Base-by-base conservation (phyloP, 352 stramenopile genomes). In the Phytophthora sp. region DNA sequence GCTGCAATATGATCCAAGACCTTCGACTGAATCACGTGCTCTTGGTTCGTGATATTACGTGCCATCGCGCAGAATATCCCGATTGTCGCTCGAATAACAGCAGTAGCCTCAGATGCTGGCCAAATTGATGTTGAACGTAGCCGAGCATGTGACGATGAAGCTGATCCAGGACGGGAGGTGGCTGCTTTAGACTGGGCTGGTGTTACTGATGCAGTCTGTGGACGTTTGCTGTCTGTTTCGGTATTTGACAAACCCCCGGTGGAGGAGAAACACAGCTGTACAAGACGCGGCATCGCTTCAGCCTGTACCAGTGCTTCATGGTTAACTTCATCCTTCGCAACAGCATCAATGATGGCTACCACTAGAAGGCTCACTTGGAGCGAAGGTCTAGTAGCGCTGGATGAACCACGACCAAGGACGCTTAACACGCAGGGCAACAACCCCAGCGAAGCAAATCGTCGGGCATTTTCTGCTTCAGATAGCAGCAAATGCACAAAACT, bases 1-100 rank as follows among this genome's bases (percentile, higher is more conserved):
- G 55, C 70, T 21, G 76, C 65, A 27, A 90, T 84, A 41, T 78
- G 80, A 58, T 90, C 80, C 5, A 88, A 60, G 32, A 88, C 54
- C 42, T 88, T 88, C 20, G 80, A 88, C 21, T 74, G 74, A 51
- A 90, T 87, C 2, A 91, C 62, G 15, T 76, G 79, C 24, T 89
- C 71, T 41, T 79, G 76, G 39, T 90, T 90, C 20, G 56, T 45
- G 9, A 53, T 49, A 38, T 88, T 90, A 46, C 76, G 78, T 4
- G 80, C 77, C 65, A 90, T 82, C 18, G 84, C 67, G 38, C 80
- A 90, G 37, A 90, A 87, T 18, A 90, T 68, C 1, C 63, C 65
- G 28, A 90, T 82, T 42, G 69, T 66, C 24, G 76, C 73, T 5
- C 80, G 76, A 54, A 82, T 45, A 6, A 77, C 41, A 13, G 54